These are phyloP conservation scores for Turritis glabra DNA, from an alignment of 345 rosid genomes.

Conservation along the genomic window DNA sequence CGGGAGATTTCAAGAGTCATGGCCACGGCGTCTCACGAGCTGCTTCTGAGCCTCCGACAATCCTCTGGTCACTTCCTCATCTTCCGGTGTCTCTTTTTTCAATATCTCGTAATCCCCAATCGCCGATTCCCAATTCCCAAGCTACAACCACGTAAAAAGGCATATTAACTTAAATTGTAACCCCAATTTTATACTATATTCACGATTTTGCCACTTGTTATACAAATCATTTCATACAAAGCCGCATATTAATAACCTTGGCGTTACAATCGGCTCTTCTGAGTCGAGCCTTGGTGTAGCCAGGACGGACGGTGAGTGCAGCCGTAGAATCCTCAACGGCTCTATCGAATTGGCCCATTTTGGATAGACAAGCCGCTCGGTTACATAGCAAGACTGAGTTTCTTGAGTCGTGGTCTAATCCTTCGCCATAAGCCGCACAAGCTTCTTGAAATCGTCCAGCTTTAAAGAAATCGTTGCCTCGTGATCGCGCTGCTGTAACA, in stretches of 20 bases:
- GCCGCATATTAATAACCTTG: constrained; percentile 47
- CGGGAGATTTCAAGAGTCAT: constrained; percentile 10
- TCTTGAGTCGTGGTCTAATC: constrained; percentile 67
- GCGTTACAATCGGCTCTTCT: constrained; percentile 81
- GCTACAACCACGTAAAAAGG: constrained; percentile 37
- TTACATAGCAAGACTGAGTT: constrained; percentile 84
- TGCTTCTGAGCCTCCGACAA: constrained; percentile 52
- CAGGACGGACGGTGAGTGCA: constrained; percentile 68
- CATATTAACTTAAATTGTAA: neutral
- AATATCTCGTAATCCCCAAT: constrained; percentile 66
- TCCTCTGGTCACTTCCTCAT: constrained; percentile 58
- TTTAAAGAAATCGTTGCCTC: constrained; percentile 72
- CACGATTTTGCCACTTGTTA: neutral
- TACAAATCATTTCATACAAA: neutral
- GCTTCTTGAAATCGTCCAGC: constrained; percentile 61
- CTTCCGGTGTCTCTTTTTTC: constrained; percentile 60
- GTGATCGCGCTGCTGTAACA: constrained; percentile 57
- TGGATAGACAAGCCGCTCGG: constrained; percentile 76
- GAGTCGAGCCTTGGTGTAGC: constrained; percentile 76
- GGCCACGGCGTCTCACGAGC: constrained; percentile 46
- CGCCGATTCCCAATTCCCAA: constrained; percentile 71
- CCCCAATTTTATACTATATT: neutral
- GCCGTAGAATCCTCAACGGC: constrained; percentile 69
- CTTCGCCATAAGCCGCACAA: constrained; percentile 59
- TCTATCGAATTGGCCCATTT: constrained; percentile 65